phyloP scores from a whole-genome alignment of 768 basidiomycete species.

The Boletus bicolor region DNA sequence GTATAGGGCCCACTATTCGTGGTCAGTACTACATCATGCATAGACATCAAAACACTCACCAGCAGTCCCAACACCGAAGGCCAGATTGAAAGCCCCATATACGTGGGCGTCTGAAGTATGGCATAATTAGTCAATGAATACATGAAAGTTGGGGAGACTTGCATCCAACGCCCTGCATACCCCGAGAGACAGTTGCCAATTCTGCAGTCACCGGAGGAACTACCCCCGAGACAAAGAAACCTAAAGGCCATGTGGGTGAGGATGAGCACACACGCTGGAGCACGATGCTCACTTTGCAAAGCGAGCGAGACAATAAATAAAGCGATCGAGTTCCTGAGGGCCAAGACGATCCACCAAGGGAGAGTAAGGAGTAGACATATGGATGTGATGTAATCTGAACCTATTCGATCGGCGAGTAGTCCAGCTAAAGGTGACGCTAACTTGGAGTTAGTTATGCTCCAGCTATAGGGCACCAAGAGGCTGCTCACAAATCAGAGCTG shows the following conservation, averaged over 20 bases:
- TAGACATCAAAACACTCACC: conserved; percentile 36
- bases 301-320: conserved; percentile 40
- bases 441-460: not conserved
- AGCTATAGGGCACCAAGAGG: not conserved
- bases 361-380: conserved; percentile 47
- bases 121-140: not conserved
- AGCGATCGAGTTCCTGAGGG: conserved; percentile 50
- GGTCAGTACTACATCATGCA: conserved; percentile 2
- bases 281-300: conserved; percentile 46
- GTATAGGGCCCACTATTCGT: conserved; percentile 58
- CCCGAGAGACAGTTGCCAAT: conserved; percentile 56
- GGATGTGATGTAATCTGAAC: conserved; percentile 53
- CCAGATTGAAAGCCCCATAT: conserved; percentile 72
- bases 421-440: conserved; percentile 62
- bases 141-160: conserved; percentile 23
- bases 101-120: conserved; percentile 58
- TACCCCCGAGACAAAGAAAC: conserved; percentile 57
- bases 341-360: conserved; percentile 63
- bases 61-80: conserved; percentile 61
- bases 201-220: conserved; percentile 65
- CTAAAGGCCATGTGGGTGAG: conserved; percentile 33
- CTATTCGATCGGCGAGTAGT: conserved; percentile 51
- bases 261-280: not conserved
- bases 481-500: conserved; percentile 58
- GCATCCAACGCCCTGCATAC: conserved; percentile 67